A percentile compares a stretch with the other conserved stretches of the same genome.
phyloP scores from a whole-genome alignment of 2,329 filamentous ascomycete species.

The Hypomyces perniciosus region DNA sequence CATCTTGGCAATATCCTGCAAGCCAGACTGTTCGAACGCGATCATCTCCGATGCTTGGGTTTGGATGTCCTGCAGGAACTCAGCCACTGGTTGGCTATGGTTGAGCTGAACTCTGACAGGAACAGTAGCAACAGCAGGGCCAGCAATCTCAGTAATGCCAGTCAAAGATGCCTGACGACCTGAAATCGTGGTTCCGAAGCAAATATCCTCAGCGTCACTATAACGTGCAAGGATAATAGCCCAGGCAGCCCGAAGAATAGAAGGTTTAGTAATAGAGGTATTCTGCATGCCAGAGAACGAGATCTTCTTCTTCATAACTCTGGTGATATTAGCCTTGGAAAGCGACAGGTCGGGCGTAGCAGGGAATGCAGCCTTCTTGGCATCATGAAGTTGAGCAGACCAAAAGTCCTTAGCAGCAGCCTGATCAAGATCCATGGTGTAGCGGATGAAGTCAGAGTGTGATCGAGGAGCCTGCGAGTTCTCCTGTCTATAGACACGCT shows the following conservation, averaged over 20 bases:
- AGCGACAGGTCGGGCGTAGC: not conserved
- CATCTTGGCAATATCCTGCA: constrained; percentile 1
- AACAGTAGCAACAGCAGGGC: constrained; percentile 6
- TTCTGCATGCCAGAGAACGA: constrained; percentile 4
- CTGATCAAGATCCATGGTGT: constrained; percentile 1
- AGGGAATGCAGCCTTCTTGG: constrained; percentile 1
- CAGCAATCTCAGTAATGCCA: constrained; percentile 1
- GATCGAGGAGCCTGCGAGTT: not conserved
- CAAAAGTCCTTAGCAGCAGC: constrained; percentile 10
- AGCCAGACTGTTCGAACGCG: constrained; percentile 3
- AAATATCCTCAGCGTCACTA: constrained; percentile 1
- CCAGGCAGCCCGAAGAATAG: constrained; percentile 6
- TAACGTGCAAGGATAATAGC: constrained; percentile 2
- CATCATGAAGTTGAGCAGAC: constrained; percentile 12
- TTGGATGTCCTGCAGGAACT: constrained; percentile 1
- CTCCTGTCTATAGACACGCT: not conserved
- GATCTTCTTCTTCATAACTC: constrained; percentile 12
- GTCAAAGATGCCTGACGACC: constrained; percentile 7
- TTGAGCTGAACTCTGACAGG: constrained; percentile 6
- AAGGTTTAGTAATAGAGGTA: constrained; percentile 1
- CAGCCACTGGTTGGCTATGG: not conserved
- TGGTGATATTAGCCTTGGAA: not conserved
- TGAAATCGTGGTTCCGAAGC: constrained; percentile 8
- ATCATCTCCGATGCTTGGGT: constrained; percentile 3
- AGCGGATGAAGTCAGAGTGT: constrained; percentile 1